A percentile compares a stretch with the other conserved stretches of the same genome.
These are phyloP conservation scores for Colletotrichum sp. DNA, from an alignment of 2,329 filamentous ascomycete genomes.

Conservation along the genomic window DNA sequence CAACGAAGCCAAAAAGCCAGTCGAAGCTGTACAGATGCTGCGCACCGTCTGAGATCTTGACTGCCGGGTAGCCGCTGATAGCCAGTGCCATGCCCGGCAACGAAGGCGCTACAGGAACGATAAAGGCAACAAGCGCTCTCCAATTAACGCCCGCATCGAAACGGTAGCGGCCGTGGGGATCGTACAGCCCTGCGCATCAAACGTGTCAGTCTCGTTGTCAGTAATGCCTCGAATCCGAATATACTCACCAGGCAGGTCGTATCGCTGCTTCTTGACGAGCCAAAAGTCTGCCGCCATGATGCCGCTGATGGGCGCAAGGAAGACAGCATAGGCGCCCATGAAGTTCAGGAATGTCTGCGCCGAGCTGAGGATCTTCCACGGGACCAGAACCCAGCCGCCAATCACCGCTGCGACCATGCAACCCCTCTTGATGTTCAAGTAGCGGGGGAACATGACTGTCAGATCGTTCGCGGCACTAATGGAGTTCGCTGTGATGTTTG, in stretches of 20 bases:
- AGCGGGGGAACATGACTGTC: constrained; percentile 55
- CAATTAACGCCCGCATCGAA: constrained; percentile 56
- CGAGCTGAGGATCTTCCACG: constrained; percentile 69
- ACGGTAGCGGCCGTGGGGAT: constrained; percentile 49
- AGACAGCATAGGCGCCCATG: constrained; percentile 65
- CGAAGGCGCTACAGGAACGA: constrained; percentile 61
- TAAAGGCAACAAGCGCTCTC: constrained; percentile 61
- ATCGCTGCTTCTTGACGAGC: constrained; percentile 58
- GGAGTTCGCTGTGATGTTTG: constrained; percentile 62
- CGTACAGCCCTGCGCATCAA: constrained; percentile 30
- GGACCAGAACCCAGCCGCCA: constrained; percentile 63
- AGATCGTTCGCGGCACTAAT: constrained; percentile 62
- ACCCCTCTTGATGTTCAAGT: constrained; percentile 61
- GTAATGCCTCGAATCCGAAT: neutral
- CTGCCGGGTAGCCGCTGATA: constrained; percentile 34
- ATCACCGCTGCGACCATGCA: constrained; percentile 59
- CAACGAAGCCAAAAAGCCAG: constrained; percentile 22
- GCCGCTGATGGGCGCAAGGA: constrained; percentile 67
- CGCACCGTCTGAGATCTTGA: constrained; percentile 13
- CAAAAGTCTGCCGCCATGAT: constrained; percentile 68
- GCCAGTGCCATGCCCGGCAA: constrained; percentile 58
- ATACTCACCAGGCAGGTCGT: constrained; percentile 40
- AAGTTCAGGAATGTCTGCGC: constrained; percentile 66
- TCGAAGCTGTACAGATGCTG: constrained; percentile 21
- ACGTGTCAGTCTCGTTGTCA: neutral